phyloP scores from a whole-genome alignment of 139 green algal genomes.

The Nannochloris sp. region DNA sequence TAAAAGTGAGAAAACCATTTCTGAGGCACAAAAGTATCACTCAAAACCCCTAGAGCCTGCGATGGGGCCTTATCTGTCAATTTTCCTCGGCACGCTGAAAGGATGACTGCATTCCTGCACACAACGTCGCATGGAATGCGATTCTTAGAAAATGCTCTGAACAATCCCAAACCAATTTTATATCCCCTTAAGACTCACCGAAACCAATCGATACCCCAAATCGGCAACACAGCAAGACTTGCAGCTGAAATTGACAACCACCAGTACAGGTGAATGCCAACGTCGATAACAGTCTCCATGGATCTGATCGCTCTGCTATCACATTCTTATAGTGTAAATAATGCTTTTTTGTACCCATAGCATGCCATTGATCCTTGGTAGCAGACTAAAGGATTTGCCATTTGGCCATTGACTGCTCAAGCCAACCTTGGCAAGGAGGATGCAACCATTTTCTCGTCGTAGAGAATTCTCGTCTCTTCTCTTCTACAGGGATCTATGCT shows the following conservation, averaged over 20 bases:
- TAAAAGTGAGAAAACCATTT: constrained; percentile 72
- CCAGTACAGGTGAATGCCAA: not conserved
- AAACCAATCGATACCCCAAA: no score
- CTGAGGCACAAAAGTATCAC: constrained; percentile 53
- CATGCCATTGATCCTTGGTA: not conserved
- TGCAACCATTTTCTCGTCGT: no score
- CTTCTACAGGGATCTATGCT: no score
- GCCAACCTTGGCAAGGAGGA: no score
- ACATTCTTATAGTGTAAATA: not conserved
- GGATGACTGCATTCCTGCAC: constrained; percentile 29
- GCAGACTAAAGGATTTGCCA: no score
- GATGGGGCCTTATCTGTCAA: constrained; percentile 36
- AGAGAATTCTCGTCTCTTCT: no score
- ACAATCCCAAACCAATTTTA: no score
- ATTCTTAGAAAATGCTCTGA: no score
- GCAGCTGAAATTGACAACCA: not conserved
- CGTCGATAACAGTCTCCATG: not conserved
- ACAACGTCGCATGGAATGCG: not conserved
- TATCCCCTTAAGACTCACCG: no score
- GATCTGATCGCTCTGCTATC: not conserved
- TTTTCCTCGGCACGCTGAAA: constrained; percentile 42
- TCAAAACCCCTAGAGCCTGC: constrained; percentile 29
- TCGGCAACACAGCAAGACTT: constrained; percentile 25
- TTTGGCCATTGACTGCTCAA: no score
- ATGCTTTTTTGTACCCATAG: not conserved